These are phyloP conservation scores for Phallus indusiatus DNA, from an alignment of 768 basidiomycete species.

Conservation along the genomic window DNA sequence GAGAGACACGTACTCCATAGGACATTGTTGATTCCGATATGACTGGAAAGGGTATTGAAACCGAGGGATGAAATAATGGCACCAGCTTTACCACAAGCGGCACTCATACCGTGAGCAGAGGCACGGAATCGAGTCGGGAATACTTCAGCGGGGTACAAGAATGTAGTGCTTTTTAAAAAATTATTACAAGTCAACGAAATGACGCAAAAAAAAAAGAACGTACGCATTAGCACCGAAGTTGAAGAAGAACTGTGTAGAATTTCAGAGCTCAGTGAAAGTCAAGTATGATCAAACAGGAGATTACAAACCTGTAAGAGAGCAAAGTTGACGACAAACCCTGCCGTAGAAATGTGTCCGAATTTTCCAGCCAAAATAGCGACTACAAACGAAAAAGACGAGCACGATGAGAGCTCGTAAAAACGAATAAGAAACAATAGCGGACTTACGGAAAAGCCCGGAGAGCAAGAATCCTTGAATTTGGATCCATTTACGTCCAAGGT, in stretches of 20 bases:
- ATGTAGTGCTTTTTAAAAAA: constrained; percentile 29
- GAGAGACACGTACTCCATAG: constrained; percentile 54
- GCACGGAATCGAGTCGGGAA: constrained; percentile 72
- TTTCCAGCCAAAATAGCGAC: constrained; percentile 62
- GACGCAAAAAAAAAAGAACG: constrained; percentile 3
- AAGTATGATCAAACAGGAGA: not conserved
- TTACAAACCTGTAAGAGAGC: constrained; percentile 47
- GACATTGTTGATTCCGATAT: constrained; percentile 55
- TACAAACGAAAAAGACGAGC: constrained; percentile 17
- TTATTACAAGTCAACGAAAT: not conserved
- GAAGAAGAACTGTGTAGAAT: constrained; percentile 50
- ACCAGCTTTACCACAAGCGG: constrained; percentile 64
- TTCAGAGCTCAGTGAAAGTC: not conserved
- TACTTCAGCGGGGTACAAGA: constrained; percentile 60
- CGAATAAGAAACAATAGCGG: too few species aligned
- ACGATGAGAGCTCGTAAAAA: too few species aligned
- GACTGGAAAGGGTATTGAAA: constrained; percentile 52
- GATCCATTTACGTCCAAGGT: constrained; percentile 64
- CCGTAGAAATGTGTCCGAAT: constrained; percentile 46
- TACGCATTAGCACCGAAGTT: constrained; percentile 72
- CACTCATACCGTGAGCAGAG: constrained; percentile 65
- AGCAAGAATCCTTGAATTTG: constrained; percentile 69
- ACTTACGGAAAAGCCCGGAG: constrained; percentile 56
- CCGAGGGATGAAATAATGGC: constrained; percentile 70
- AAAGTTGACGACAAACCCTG: constrained; percentile 63